Evolutionary conservation across 1,284 basidiomycete species (phyloP).

Genomic region (Gymnopus androsaceus): DNA sequence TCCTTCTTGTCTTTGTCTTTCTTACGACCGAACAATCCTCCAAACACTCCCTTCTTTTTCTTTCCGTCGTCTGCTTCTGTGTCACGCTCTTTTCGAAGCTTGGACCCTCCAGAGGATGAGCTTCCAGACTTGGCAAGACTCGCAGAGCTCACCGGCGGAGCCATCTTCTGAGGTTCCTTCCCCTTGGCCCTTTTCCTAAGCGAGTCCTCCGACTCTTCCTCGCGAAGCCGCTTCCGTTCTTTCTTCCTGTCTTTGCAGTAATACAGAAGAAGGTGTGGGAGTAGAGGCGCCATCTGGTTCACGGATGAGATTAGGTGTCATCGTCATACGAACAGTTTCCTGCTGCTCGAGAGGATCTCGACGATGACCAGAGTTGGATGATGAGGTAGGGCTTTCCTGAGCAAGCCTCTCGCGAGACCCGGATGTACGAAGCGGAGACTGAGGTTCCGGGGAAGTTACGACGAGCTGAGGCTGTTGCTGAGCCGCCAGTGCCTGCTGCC

Average conservation of each 20-base stretch:
- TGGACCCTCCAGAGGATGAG: slow-evolving; percentile 38
- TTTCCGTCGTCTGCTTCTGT: slow-evolving; percentile 40
- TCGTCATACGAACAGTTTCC: slow-evolving; percentile 74
- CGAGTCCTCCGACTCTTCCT: slow-evolving; percentile 65
- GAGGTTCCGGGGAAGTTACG: slow-evolving; percentile 6
- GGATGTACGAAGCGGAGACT: slow-evolving; percentile 32
- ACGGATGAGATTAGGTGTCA: slow-evolving; percentile 75
- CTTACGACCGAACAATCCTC: slow-evolving; percentile 72
- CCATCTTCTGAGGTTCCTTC: slow-evolving; percentile 35
- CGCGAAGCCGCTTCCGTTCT: slow-evolving; percentile 57
- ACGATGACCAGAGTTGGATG: slow-evolving; percentile 6
- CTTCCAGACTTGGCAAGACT: slow-evolving; percentile 27
- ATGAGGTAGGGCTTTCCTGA: slow-evolving; percentile 22
- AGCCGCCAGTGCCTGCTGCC: slow-evolving; percentile 25
- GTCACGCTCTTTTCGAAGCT: slow-evolving; percentile 68
- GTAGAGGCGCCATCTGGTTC: slow-evolving; percentile 37
- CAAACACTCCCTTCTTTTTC: slow-evolving; percentile 74
- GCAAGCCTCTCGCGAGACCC: slow-evolving; percentile 42
- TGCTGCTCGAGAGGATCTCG: slow-evolving; percentile 20
- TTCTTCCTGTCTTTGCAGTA: slow-evolving; percentile 53
- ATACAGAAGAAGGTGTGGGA: slow-evolving; percentile 52
- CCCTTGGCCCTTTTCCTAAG: slow-evolving; percentile 49
- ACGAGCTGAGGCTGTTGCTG: slow-evolving; percentile 4
- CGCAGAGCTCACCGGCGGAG: slow-evolving; percentile 41
- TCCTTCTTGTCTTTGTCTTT: slow-evolving; percentile 70